Percentiles rank a stretch among this genome's conserved stretches.
Evolutionary conservation across 1,139 yeast genomes (phyloP).

Genomic region (Insectozyma bohioensis): DNA sequence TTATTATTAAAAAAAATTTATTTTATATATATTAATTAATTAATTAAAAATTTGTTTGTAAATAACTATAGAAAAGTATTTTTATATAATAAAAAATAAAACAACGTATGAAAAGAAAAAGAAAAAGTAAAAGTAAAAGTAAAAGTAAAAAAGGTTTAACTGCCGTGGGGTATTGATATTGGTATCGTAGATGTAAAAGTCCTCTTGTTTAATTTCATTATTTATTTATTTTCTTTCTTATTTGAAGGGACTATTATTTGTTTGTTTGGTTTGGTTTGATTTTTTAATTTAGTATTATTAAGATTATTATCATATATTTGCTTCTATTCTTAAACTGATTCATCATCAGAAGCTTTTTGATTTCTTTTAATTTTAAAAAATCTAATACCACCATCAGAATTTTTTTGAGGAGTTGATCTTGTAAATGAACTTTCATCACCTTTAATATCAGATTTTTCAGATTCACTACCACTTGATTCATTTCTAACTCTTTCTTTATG

Average conservation of each 20-base stretch:
- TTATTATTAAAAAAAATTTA: too few species aligned
- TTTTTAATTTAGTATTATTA: background rate
- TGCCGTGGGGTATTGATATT: too few species aligned
- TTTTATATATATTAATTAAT: too few species aligned
- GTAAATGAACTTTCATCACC: constrained; percentile 50
- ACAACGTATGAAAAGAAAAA: background rate
- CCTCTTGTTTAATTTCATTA: too few species aligned
- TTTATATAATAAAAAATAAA: background rate
- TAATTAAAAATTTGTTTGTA: too few species aligned
- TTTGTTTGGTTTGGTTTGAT: background rate
- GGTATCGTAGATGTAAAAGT: too few species aligned
- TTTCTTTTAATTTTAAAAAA: constrained; percentile 77
- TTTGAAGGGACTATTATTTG: too few species aligned
- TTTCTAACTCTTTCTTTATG: constrained; percentile 38
- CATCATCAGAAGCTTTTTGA: constrained; percentile 58
- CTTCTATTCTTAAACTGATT: constrained; percentile 45
- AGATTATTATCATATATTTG: too few species aligned
- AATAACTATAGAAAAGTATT: too few species aligned
- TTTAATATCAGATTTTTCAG: constrained; percentile 14
- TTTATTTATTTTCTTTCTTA: too few species aligned
- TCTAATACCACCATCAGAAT: constrained; percentile 64
- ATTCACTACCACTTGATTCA: constrained; percentile 6
- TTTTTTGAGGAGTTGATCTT: constrained; percentile 35
- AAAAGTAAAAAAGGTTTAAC: too few species aligned
- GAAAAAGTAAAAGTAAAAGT: too few species aligned